These are phyloP conservation scores for Cavenderia fasciculata DNA, from an alignment of 78 protist genomes.

Conservation along the genomic window DNA sequence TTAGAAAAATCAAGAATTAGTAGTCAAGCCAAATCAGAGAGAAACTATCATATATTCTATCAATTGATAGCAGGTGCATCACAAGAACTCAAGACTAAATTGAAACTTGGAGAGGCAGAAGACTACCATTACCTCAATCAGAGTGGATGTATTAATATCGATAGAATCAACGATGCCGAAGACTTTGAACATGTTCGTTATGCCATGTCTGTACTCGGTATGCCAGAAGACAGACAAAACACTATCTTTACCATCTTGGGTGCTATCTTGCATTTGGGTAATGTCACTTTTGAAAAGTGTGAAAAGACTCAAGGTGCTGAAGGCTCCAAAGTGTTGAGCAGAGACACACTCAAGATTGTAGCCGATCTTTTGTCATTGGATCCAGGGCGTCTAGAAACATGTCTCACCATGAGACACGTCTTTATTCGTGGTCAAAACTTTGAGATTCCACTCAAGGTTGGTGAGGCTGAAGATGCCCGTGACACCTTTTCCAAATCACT, in stretches of 20 bases:
- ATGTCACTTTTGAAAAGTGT: constrained; percentile 53
- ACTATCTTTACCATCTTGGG: constrained; percentile 61
- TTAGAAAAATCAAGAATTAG: constrained; percentile 77
- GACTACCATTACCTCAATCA: constrained; percentile 82
- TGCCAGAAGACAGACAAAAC: constrained; percentile 77
- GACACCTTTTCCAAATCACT: constrained; percentile 89
- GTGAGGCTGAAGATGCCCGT: constrained; percentile 83
- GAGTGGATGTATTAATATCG: constrained; percentile 75
- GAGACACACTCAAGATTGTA: constrained; percentile 49
- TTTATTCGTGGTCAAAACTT: constrained; percentile 77
- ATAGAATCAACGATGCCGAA: constrained; percentile 85
- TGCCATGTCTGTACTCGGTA: constrained; percentile 73
- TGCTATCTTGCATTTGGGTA: constrained; percentile 81
- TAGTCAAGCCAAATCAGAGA: constrained; percentile 77
- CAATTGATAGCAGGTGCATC: constrained; percentile 72
- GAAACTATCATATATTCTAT: constrained; percentile 84
- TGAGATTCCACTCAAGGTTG: constrained; percentile 75
- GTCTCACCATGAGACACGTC: constrained; percentile 62
- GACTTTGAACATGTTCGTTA: constrained; percentile 72
- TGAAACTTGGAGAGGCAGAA: constrained; percentile 42
- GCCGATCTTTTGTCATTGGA: constrained; percentile 62
- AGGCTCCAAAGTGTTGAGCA: constrained; percentile 54
- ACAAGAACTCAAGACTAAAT: constrained; percentile 50
- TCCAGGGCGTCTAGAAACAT: constrained; percentile 52
- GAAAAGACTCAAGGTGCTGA: constrained; percentile 77